These are phyloP conservation scores for Smallanthus sonchifolius DNA, from an alignment of 129 eudicot species.

Conservation along the genomic window DNA sequence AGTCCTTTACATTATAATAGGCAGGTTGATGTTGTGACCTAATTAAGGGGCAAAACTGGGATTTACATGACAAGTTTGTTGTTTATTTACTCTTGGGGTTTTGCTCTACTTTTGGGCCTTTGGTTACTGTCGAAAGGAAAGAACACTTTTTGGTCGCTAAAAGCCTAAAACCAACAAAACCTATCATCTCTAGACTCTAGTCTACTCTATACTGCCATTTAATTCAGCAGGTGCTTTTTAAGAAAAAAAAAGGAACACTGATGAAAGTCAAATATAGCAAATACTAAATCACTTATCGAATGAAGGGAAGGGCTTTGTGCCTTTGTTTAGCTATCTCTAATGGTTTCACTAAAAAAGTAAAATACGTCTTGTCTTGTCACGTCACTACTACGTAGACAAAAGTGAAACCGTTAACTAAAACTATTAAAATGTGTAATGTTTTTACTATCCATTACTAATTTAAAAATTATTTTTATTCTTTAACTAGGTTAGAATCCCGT, in stretches of 20 bases:
- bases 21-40: conserved; percentile 1
- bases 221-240: conserved; percentile 33
- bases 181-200: neutral
- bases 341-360: no score
- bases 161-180: conserved; percentile 13
- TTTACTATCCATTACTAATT: no score
- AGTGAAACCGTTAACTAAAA: no score
- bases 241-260: conserved; percentile 21
- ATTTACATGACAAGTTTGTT: conserved; percentile 18
- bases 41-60: conserved; percentile 23
- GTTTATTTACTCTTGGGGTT: conserved; percentile 20
- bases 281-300: conserved; percentile 11
- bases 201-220: conserved; percentile 21
- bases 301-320: no score
- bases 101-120: conserved; percentile 29
- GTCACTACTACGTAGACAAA: no score
- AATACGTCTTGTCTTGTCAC: no score
- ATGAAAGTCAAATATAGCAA: conserved; percentile 28
- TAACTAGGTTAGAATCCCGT: no score
- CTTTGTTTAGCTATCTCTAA: no score
- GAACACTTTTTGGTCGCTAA: conserved; percentile 22
- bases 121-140: conserved; percentile 24
- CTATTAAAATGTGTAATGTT: no score
- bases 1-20: conserved; percentile 11
- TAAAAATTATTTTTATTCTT: no score